Base-by-base conservation (phyloP, 1,284 basidiomycete species). In the Austroboletus rostrupii region DNA sequence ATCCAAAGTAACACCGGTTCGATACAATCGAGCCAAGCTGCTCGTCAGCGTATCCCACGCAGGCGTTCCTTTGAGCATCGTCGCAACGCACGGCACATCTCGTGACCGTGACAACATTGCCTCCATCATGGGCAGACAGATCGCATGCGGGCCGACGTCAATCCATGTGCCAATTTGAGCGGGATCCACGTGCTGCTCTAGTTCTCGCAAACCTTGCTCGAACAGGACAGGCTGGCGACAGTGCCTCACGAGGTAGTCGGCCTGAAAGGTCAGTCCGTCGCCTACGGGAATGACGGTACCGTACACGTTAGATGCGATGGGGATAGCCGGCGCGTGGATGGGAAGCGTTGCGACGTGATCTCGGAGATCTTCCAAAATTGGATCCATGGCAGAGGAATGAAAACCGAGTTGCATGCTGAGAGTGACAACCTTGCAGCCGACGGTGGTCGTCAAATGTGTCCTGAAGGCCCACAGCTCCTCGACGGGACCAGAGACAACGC, bases 141-240 rank as follows among this genome's bases (percentile, higher is more conserved):
- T 74, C 0, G 78, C 67, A 56, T 85, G 81, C 11, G 85, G 81
- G 5, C 85, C 81, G 36, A 87, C 71, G 60, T 88, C 85, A 8
- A 88, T 71, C 78, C 80, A 87, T 0, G 70, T 70, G n/a, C 71
- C 69, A 14, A 75, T 60, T 8, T 60, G 53, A 23, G 59, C 45
- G 31, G 70, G 57, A 17, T 63, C 67, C 6, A 65, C 35, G 13
- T 52, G 54, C 5, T 65, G 50, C 4, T 72, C 35, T 8, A 81
- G 68, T 2, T 71, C 64, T 14, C 60, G 62, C 3, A 86, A 62
- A 13, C 78, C 79, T 33, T 71, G 67, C 7, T 73, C 68, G 53
- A 89, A 86, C 17, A 68, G 71, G 19, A 85, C 83, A n/a, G 83
- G 80, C 48, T 78, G 70, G 2, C 67, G 67, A 56, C 80, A 85